These are phyloP conservation scores for Arthrobotrys iridis DNA, from an alignment of 2,329 filamentous ascomycete genomes.

Conservation along the genomic window DNA sequence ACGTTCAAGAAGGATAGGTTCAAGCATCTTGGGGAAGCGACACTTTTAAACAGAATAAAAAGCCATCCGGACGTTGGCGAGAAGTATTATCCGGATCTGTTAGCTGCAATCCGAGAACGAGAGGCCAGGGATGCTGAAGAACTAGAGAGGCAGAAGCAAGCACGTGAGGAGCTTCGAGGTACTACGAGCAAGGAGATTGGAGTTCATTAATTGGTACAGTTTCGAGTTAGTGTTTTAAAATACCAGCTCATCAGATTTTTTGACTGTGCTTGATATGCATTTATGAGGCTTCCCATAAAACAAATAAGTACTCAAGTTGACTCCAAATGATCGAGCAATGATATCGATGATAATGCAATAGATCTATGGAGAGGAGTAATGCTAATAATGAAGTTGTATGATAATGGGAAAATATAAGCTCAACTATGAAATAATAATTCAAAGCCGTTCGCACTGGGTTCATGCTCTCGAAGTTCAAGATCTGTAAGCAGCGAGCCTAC, in stretches of 20 bases:
- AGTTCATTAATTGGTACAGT: constrained; percentile 32
- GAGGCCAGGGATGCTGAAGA: constrained; percentile 66
- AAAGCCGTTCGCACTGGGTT: too few species aligned
- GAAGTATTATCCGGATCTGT: constrained; percentile 77
- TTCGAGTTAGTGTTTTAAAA: neutral
- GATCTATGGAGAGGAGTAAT: too few species aligned
- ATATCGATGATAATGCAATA: too few species aligned
- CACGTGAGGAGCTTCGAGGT: constrained; percentile 27
- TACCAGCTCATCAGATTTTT: too few species aligned
- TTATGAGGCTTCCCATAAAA: neutral
- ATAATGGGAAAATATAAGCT: too few species aligned
- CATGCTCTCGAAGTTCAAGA: too few species aligned
- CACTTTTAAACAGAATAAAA: constrained; percentile 83
- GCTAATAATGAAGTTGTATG: too few species aligned
- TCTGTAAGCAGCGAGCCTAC: too few species aligned
- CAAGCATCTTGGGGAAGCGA: constrained; percentile 80
- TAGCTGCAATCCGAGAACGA: constrained; percentile 65
- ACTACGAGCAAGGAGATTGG: constrained; percentile 27
- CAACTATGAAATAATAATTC: too few species aligned
- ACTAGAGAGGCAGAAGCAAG: constrained; percentile 51
- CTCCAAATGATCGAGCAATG: too few species aligned
- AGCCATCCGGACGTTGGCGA: constrained; percentile 88
- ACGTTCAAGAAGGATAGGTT: constrained; percentile 78
- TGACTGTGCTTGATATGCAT: neutral
- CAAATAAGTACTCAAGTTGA: neutral